Base-by-base conservation (phyloP, 2,329 filamentous ascomycete species). In the Cladosporium oxysporum region DNA sequence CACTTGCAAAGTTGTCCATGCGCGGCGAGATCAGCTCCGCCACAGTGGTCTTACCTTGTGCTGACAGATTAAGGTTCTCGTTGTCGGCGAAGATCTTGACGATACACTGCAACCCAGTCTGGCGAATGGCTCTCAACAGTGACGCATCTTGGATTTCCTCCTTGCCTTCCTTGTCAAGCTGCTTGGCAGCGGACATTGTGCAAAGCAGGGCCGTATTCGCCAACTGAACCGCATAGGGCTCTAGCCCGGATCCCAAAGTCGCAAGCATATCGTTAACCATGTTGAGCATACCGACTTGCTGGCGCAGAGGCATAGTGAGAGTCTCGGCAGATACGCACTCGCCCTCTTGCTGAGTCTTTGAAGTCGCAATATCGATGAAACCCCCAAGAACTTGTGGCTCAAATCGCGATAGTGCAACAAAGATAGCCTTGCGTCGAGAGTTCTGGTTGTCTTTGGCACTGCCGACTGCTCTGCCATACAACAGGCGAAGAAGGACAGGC, bases 221-320 rank as follows among this genome's bases (percentile, higher is more conserved):
- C 5, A 98, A 83, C 14, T 84, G 85, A 18, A 85, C 81, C 58
- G 90, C 85, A 71, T 91, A 94, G 0, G 88, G 85, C 2, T 83
- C 78, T 63, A 96, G 87, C 63, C 89, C 89, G 5, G 85, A 87
- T 62, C 93, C 92, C 41, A 98, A 85, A 62, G 95, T 92, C 66
- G 90, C 90, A 67, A 98, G 88, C 76, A 98, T 87, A 12, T 94
- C 88, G 67, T 93, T 89, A 59, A 95, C 84, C 92, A 98, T 95
- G 75, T 96, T 96, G 61, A 97, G 81, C 75, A 97, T 88, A 82
- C 96, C 95, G 66, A 95, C 86, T 77, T 97, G 94, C 77, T 93
- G 95, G 72, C 93, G 79, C 7, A 87, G 72, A 3, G 74, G 68
- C 52, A 33, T 29, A 23, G 18, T 35, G 23, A 37, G 21, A 33